Evolutionary conservation across 2,329 filamentous ascomycete species (phyloP).

Genomic region (Beauveria asiatica): DNA sequence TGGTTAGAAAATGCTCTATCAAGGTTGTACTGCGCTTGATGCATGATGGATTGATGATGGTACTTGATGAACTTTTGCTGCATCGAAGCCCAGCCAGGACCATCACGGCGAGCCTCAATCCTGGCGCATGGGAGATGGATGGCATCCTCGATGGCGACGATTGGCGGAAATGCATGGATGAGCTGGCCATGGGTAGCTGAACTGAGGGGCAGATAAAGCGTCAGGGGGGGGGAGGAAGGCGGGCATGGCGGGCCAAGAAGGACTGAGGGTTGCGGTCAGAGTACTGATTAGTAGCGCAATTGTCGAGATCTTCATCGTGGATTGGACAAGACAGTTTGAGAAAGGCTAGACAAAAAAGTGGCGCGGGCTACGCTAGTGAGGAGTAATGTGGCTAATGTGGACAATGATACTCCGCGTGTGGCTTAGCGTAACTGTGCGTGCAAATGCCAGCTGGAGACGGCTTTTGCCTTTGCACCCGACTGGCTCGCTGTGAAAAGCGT

Average conservation of each 20-base stretch:
- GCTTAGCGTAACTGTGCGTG: neutral
- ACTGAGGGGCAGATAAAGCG: neutral
- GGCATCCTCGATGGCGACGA: neutral
- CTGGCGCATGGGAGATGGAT: neutral
- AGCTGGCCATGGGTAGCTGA: neutral
- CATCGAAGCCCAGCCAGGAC: neutral
- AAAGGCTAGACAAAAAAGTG: neutral
- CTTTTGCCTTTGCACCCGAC: neutral
- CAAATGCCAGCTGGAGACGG: no score
- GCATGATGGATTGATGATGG: neutral
- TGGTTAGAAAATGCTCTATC: no score
- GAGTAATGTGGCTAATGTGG: neutral
- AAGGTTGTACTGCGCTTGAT: neutral
- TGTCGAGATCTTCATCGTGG: conserved; percentile 10
- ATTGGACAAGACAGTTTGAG: neutral
- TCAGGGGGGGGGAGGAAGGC: neutral
- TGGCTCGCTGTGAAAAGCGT: no score
- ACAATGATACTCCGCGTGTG: neutral
- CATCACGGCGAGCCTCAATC: neutral
- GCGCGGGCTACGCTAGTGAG: neutral
- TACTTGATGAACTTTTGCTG: neutral
- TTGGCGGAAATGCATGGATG: neutral
- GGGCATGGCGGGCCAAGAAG: neutral
- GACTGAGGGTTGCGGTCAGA: neutral
- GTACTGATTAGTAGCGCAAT: neutral